Evolutionary conservation across 2,329 filamentous ascomycete genomes (phyloP).

Genomic region (Colletotrichum sp.): DNA sequence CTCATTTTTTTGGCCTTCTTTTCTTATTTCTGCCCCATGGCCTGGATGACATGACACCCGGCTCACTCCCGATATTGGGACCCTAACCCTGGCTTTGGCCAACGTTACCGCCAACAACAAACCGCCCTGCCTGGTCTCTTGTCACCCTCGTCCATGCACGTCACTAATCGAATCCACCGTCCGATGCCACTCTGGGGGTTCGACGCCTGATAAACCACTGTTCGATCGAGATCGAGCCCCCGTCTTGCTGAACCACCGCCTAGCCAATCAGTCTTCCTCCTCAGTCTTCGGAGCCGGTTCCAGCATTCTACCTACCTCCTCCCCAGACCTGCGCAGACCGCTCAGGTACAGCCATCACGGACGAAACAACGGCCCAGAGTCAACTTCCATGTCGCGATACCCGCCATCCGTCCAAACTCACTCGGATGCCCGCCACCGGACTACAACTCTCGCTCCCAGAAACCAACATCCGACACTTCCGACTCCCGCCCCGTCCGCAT

Average conservation of each 20-base stretch:
- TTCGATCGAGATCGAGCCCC: constrained; percentile 13
- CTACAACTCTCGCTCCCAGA: not conserved
- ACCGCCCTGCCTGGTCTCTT: not conserved
- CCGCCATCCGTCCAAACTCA: not conserved
- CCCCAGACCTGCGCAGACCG: not conserved
- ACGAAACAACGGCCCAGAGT: not conserved
- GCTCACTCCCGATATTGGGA: not conserved
- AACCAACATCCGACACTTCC: constrained; percentile 18
- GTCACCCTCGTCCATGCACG: constrained; percentile 10
- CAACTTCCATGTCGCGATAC: not conserved
- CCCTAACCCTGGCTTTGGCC: not conserved
- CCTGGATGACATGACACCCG: not conserved
- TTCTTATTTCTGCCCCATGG: not conserved
- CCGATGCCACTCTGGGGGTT: constrained; percentile 1
- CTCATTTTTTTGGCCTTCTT: not conserved
- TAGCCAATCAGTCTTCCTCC: not conserved
- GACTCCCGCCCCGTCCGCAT: constrained; percentile 1
- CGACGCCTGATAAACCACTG: not conserved
- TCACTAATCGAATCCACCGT: constrained; percentile 9
- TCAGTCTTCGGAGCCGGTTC: not conserved
- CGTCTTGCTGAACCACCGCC: not conserved
- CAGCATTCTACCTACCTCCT: not conserved
- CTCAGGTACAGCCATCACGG: not conserved
- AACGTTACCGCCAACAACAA: constrained; percentile 2
- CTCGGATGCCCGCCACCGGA: not conserved